Evolutionary conservation across 192 early-diverging fungal species (phyloP).

Genomic region (Coemansia sp.): DNA sequence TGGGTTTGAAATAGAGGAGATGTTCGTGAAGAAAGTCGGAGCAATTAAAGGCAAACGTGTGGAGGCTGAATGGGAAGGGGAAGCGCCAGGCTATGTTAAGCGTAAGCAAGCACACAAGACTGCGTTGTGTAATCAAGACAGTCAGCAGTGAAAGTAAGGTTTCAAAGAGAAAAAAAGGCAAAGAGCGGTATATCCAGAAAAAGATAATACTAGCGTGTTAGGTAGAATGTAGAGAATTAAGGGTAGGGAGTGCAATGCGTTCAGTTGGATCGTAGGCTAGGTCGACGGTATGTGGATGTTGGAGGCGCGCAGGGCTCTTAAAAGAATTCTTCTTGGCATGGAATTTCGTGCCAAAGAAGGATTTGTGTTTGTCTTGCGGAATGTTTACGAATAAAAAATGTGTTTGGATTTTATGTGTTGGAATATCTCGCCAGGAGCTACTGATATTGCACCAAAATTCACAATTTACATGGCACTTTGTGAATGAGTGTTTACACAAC

Average conservation of each 20-base stretch:
- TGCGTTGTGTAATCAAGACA: not conserved
- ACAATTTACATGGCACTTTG: not conserved
- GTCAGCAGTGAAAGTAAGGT: not conserved
- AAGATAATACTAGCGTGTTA: slow-evolving; percentile 1
- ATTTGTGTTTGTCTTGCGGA: not conserved
- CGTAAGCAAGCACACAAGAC: not conserved
- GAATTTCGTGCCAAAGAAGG: not conserved
- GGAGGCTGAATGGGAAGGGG: not conserved
- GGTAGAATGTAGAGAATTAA: slow-evolving; percentile 1
- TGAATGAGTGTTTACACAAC: slow-evolving; percentile 6
- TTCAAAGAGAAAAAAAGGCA: not conserved
- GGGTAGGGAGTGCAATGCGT: slow-evolving; percentile 4
- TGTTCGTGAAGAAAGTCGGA: not conserved
- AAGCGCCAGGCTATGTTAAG: slow-evolving; percentile 4
- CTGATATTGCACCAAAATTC: not conserved
- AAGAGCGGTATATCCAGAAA: not conserved
- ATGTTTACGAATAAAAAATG: slow-evolving; percentile 1
- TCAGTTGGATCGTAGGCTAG: not conserved
- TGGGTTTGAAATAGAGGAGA: not conserved
- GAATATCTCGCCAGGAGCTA: not conserved
- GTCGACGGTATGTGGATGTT: not conserved
- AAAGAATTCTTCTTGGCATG: not conserved
- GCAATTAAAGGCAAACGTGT: slow-evolving; percentile 3
- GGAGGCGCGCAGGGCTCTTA: slow-evolving; percentile 9
- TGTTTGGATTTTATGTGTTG: not conserved